A percentile compares a stretch with the other conserved stretches of the same genome.
Conservation (phyloP, 1,284 basidiomycete genomes). For the Pseudozyma pruni region DNA sequence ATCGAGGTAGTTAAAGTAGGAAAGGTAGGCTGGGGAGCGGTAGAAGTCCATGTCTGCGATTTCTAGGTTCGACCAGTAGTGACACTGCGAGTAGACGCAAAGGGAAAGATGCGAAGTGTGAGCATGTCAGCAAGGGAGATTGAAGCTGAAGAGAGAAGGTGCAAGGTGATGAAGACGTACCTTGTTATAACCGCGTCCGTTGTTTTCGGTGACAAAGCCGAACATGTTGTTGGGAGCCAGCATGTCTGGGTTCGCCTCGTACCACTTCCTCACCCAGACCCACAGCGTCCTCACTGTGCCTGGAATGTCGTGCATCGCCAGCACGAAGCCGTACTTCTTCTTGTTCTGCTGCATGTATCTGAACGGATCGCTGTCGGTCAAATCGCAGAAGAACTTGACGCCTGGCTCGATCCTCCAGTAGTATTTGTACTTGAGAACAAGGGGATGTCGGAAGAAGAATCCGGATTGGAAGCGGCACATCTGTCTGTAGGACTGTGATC, state of each 20-base stretch:
- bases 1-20: constrained; percentile 83
- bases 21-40: constrained; percentile 79
- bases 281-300: constrained; percentile 83
- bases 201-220: constrained; percentile 82
- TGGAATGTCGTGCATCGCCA: constrained; percentile 81
- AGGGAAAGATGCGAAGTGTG: background rate
- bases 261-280: constrained; percentile 78
- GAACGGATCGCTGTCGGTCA: constrained; percentile 82
- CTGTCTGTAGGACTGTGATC: constrained; percentile 73
- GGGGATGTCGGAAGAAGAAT: constrained; percentile 71
- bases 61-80: constrained; percentile 76
- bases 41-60: constrained; percentile 81
- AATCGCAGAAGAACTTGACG: constrained; percentile 80
- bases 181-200: constrained; percentile 72
- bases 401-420: constrained; percentile 89
- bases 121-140: background rate
- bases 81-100: constrained; percentile 71
- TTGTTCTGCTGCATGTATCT: constrained; percentile 82
- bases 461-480: constrained; percentile 91
- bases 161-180: constrained; percentile 5
- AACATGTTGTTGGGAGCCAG: constrained; percentile 78
- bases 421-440: constrained; percentile 81
- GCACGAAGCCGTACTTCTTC: constrained; percentile 79
- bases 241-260: constrained; percentile 75
- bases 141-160: background rate